Evolutionary conservation across 345 rosid genomes (phyloP), one percentile per base, ranked within the genome.

Genomic region (Microcos paniculata): DNA sequence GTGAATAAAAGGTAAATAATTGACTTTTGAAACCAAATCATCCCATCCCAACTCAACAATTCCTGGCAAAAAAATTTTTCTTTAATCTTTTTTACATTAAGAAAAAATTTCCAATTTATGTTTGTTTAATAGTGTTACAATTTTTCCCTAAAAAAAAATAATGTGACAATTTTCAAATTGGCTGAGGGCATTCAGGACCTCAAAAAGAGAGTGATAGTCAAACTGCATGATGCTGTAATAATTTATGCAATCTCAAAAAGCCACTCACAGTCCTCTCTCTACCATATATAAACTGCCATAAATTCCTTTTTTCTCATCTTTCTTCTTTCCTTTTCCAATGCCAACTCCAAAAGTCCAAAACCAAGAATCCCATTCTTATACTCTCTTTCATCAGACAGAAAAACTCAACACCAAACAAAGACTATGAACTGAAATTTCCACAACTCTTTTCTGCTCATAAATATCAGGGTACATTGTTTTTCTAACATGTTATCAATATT

Each of bases 371-470:
- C 55, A 24, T 66, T 45, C 2, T 45, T 26, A 3, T 14, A 24
- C 19, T 66, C 55, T 8, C 55, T 45, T 66, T 45, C 38, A 24
- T 15, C 35, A 3, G 9, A 13, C 16, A 3, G 16, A 24, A 23
- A 24, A 43, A 13, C 23, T 45, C 7, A 10, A 66, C 38, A 31
- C 53, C 18, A n/a, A 45, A 21, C 35, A 45, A 43, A 28, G n/a
- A 68, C 58, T 46, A 68, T 68, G 72, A 28, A 48, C 5, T 68
- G 43, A 68, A 35, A 68, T 48, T 30, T 18, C 58, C 72, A 28
- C 18, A 16, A 46, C 72, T 28, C 57, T 15, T 48, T 68, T 68
- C 2, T 26, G 42, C 26, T 68, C 24, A 48, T 48, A 26, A 4
- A 28, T 48, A 46, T 28, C 72, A 68, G 57, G 72, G 48, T 28